Evolutionary conservation across 2,329 filamentous ascomycete genomes (phyloP).

Genomic region (Claviceps maximensis): DNA sequence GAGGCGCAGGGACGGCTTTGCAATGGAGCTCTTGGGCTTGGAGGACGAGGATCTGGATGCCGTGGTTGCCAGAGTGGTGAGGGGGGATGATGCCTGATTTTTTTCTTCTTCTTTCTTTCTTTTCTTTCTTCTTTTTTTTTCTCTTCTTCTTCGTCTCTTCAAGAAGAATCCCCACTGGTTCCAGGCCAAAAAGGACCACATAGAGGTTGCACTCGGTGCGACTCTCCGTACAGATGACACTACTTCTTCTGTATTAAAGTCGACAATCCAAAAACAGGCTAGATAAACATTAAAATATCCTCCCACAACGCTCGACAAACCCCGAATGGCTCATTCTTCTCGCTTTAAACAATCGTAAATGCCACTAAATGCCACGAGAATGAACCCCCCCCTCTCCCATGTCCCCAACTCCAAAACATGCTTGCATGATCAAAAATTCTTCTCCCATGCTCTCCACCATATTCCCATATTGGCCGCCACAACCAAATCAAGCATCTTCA

Average conservation of each 20-base stretch:
- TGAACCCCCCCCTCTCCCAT: no score
- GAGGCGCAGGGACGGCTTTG: slow-evolving; percentile 29
- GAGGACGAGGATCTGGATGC: slow-evolving; percentile 32
- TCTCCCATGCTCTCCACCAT: slow-evolving; percentile 85
- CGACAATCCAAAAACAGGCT: neutral
- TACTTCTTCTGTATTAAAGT: neutral
- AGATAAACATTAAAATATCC: neutral
- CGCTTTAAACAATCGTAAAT: neutral
- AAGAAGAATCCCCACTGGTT: no score
- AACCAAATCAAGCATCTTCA: slow-evolving; percentile 90
- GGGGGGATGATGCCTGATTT: slow-evolving; percentile 10
- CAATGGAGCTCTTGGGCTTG: slow-evolving; percentile 33
- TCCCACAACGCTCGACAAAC: neutral
- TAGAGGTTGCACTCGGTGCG: no score
- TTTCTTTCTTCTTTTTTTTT: no score
- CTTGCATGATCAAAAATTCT: slow-evolving; percentile 22
- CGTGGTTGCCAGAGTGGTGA: slow-evolving; percentile 24
- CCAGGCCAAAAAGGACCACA: no score
- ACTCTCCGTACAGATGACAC: no score
- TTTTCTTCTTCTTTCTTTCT: no score
- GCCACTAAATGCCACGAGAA: neutral
- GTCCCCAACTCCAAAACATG: neutral
- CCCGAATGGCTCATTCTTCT: neutral
- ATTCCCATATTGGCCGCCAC: slow-evolving; percentile 85
- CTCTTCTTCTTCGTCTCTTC: no score